Conservation (phyloP, 2,329 filamentous ascomycete genomes). For the Hymenoscyphus linearis region DNA sequence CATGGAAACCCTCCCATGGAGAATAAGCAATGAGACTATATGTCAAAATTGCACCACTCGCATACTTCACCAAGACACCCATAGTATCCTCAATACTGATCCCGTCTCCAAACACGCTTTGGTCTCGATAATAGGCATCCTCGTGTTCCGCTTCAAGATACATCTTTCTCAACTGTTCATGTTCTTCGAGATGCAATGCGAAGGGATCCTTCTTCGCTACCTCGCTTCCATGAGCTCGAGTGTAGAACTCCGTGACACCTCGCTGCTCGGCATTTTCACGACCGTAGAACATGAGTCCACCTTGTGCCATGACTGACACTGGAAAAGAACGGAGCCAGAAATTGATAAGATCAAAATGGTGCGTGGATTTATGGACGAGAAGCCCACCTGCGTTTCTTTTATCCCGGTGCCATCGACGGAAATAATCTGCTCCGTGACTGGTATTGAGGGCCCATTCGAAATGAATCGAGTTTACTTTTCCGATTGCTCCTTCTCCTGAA, state of each 20-base stretch:
- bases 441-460: constrained; percentile 62
- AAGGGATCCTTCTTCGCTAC: constrained; percentile 51
- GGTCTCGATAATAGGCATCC: constrained; percentile 56
- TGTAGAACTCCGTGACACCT: constrained; percentile 47
- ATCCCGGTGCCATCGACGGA: constrained; percentile 59
- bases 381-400: constrained; percentile 55
- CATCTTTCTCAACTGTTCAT: constrained; percentile 50
- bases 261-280: constrained; percentile 54
- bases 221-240: constrained; percentile 45
- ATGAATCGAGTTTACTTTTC: constrained; percentile 51
- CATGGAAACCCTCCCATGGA: constrained; percentile 56
- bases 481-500: constrained; percentile 46
- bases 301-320: constrained; percentile 51
- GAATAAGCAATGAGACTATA: constrained; percentile 57
- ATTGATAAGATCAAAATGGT: constrained; percentile 59
- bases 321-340: constrained; percentile 56
- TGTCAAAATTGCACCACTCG: constrained; percentile 51
- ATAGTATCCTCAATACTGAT: constrained; percentile 62
- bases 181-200: constrained; percentile 49
- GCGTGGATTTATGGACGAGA: constrained; percentile 57
- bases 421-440: constrained; percentile 57
- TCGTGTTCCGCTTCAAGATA: constrained; percentile 60
- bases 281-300: constrained; percentile 55
- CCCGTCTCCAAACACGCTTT: constrained; percentile 57
- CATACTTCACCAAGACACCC: constrained; percentile 53